Conservation (phyloP, 768 basidiomycete genomes). For the Suillus spraguei region DNA sequence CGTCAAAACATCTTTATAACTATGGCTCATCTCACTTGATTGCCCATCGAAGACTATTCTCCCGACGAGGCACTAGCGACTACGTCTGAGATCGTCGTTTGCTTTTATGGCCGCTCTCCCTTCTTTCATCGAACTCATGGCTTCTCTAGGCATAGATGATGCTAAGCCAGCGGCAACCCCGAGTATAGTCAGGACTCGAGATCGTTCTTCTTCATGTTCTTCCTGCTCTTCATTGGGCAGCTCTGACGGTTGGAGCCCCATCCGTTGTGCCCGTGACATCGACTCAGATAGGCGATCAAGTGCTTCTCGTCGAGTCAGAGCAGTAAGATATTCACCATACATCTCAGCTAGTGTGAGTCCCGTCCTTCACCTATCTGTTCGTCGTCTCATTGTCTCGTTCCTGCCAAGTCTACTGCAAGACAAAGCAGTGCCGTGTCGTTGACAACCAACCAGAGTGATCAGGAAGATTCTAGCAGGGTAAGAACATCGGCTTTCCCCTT, state of each 20-base stretch:
- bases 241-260: conserved; percentile 31
- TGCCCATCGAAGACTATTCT: conserved; percentile 20
- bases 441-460: conserved; percentile 23
- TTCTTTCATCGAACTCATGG: conserved; percentile 88
- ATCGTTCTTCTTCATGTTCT: conserved; percentile 46
- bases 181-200: conserved; percentile 27
- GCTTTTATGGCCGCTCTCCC: conserved; percentile 72
- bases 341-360: conserved; percentile 29
- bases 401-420: conserved; percentile 36
- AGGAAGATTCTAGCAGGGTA: conserved; percentile 31
- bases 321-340: conserved; percentile 34
- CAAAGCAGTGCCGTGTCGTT: conserved; percentile 50
- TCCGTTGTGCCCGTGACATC: conserved; percentile 36
- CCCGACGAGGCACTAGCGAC: conserved; percentile 16
- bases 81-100: conserved; percentile 32
- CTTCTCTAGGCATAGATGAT: conserved; percentile 70
- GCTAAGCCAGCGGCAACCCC: conserved; percentile 35
- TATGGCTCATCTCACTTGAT: conserved; percentile 18
- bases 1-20: conserved; percentile 29
- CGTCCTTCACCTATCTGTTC: background rate
- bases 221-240: conserved; percentile 47
- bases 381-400: background rate
- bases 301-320: conserved; percentile 27
- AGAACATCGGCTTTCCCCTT: conserved; percentile 33
- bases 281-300: conserved; percentile 32